Base-by-base conservation (phyloP, 129 eudicot genomes). In the Tagetes patula region DNA sequence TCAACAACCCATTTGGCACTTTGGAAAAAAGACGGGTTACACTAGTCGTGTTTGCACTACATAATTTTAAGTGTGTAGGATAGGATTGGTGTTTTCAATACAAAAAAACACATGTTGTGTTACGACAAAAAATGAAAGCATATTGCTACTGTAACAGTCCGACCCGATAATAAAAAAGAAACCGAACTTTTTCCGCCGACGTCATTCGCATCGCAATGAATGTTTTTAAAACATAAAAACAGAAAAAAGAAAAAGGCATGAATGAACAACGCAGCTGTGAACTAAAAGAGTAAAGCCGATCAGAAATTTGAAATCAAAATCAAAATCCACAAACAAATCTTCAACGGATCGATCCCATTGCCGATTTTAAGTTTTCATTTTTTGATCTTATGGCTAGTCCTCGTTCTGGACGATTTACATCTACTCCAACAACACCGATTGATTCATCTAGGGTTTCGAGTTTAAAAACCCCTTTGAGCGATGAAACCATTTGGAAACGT, bases 401-500 rank as follows among this genome's bases (percentile, higher is more conserved):
- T 66, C 84, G 72, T 8, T 79, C 84, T 74, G 85, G 78, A 69
- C 69, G 86, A 67, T 71, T 84, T 45, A 77, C 88, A n/a, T 37
- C 76, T 1, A 68, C 86, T n/a, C 72, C 84, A 37, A 46, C 81
- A 67, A 40, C 76, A 70, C 88, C 95, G 0, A 81, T 55, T 2
- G 72, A 86, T 27, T 79, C 78, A 43, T 75, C 86, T 77, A 87
- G 96, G 93, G 92, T 87, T 87, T 79, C 75, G 56, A 81, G 71
- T 37, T 70, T 74, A 32, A 84, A 75, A 72, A 82, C 81, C 20
- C 91, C 96, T 8, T 65, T 85, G 34, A 84, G 72, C 73, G 97
- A 94, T 64, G 97, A 90, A 72, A 82, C 80, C 20, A 88, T 94
- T 2, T 94, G 99, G 99, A 91, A 82, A 64, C 89, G 97, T 47